These are phyloP conservation scores for Backusella tuberculispora DNA, from an alignment of 192 early-diverging fungal species.

Conservation along the genomic window DNA sequence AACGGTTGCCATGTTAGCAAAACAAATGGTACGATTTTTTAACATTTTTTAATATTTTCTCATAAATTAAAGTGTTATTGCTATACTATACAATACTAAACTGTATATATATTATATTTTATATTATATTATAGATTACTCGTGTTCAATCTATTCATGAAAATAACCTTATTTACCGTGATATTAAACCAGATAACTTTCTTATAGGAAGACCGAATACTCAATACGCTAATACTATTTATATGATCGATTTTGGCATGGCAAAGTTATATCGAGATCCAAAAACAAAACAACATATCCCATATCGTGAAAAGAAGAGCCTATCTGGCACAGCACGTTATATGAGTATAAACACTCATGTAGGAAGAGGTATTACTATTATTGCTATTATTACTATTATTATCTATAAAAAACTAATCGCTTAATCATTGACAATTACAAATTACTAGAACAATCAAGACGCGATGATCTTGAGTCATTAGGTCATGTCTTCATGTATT, in stretches of 20 bases:
- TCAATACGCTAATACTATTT: constrained; percentile 67
- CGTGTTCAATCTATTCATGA: constrained; percentile 94
- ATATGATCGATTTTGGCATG: constrained; percentile 98
- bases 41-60: background rate
- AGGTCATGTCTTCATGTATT: constrained; percentile 98
- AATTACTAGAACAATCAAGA: constrained; percentile 85
- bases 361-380: constrained; percentile 73
- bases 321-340: constrained; percentile 95
- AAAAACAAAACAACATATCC: constrained; percentile 95
- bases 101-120: background rate
- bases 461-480: constrained; percentile 96
- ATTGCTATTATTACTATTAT: background rate
- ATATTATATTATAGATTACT: constrained; percentile 47
- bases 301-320: constrained; percentile 93
- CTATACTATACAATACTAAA: background rate
- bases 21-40: constrained; percentile 78
- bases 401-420: background rate
- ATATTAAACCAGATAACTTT: constrained; percentile 99
- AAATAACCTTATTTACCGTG: constrained; percentile 92
- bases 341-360: constrained; percentile 97
- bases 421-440: background rate
- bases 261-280: constrained; percentile 97
- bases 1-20: constrained; percentile 94
- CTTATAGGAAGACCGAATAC: constrained; percentile 80
- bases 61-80: background rate